Evolutionary conservation across 164 flowering plant species (phyloP).

Genomic region (Stephania cephalantha): DNA sequence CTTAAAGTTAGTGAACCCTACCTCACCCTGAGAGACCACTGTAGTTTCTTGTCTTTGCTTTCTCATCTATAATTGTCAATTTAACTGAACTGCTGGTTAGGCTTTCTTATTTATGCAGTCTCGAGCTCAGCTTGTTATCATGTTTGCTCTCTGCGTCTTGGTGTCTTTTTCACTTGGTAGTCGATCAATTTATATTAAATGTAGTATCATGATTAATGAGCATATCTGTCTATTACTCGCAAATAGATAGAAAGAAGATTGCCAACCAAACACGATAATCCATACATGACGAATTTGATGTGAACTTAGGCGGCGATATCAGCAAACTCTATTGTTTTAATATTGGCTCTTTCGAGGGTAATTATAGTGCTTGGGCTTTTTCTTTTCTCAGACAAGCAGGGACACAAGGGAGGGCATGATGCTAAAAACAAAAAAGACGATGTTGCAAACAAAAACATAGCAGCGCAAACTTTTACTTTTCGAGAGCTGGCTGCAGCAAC

Average conservation of each 20-base stretch:
- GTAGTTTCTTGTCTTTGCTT: neutral
- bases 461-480: conserved; percentile 27
- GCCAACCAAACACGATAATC: neutral
- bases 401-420: conserved; percentile 14
- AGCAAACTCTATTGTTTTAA: neutral
- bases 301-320: neutral
- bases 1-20: neutral
- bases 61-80: neutral
- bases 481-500: conserved; percentile 34
- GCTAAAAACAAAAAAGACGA: conserved; percentile 12
- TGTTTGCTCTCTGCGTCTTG: neutral
- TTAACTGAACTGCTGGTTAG: neutral
- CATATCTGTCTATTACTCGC: neutral
- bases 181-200: neutral
- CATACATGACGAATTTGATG: neutral
- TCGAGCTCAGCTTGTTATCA: neutral
- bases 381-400: conserved; percentile 26
- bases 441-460: conserved; percentile 31
- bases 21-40: neutral
- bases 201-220: neutral
- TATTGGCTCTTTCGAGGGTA: neutral
- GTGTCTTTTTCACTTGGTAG: neutral
- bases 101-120: neutral
- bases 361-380: neutral
- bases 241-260: neutral